Evolutionary conservation across 257 asterid genomes (phyloP).

Genomic region (Nicotiana noctiflora): DNA sequence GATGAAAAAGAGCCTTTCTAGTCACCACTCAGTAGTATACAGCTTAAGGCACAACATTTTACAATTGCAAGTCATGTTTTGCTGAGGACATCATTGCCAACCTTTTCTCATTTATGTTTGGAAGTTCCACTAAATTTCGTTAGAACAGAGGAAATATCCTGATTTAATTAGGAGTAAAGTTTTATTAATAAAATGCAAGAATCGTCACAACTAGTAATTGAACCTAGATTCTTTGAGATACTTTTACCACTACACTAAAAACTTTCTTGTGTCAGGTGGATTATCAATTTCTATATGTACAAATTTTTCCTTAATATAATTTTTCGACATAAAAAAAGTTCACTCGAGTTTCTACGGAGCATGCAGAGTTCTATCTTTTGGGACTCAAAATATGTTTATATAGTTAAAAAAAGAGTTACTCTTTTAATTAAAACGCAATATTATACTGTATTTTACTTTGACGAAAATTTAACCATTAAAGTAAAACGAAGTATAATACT

Average conservation of each 20-base stretch:
- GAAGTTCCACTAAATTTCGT: not conserved
- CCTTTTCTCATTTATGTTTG: not conserved
- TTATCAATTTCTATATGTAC: not conserved
- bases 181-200: not conserved
- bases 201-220: not conserved
- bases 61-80: not conserved
- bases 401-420: too few relatives aligned
- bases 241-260: not conserved
- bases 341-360: not conserved
- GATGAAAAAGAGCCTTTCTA: not conserved
- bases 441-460: too few relatives aligned
- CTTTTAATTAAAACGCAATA: too few relatives aligned
- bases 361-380: not conserved
- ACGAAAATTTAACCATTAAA: too few relatives aligned
- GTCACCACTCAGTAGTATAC: not conserved
- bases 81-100: not conserved
- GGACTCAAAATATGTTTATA: too few relatives aligned
- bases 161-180: not conserved
- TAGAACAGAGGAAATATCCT: not conserved
- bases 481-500: too few relatives aligned
- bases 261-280: not conserved
- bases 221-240: not conserved
- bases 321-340: not conserved
- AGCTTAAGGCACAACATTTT: not conserved
- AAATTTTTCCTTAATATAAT: not conserved